Evolutionary conservation across 345 rosid species (phyloP), one percentile per base, ranked within the genome.

Genomic region (Excoecaria cochinchinensis): DNA sequence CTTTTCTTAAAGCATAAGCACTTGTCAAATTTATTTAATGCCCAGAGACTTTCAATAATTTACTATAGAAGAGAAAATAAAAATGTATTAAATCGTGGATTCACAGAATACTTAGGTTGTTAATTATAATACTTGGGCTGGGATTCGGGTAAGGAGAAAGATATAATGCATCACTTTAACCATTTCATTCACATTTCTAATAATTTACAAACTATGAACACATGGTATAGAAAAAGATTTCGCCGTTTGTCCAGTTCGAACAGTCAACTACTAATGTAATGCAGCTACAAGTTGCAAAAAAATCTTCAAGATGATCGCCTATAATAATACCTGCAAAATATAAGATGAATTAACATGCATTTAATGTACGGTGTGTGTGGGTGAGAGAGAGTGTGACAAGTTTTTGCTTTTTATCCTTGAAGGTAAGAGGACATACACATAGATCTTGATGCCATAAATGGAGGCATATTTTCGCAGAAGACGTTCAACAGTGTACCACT

Each of bases 401-500:
- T 39, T 39, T 64, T 40, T 17, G 13, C 4, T 16, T 8, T 19
- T 40, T 42, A 19, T 60, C 36, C 22, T 7, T 0, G 46, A 24
- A 62, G 25, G 25, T 44, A 31, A 56, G 62, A 58, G 74, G 69
- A 19, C 89, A 55, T 89, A 94, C 98, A 90, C 97, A 67, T 73
- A 89, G 65, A 94, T 90, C 75, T 82, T 84, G 67, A 90, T 80
- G 73, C 89, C 88, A 51, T 85, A 87, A 73, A 86, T 76, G 70
- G 97, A 76, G 6, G 97, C 90, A 78, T 89, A 92, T 86, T 94
- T 92, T 71, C 92, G 88, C 25, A 90, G 92, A 69, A 94, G 93
- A 24, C 96, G 97, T 78, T 94, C 97, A 72, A 91, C 87, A 0
- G 90, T 79, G 72, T 94, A 94, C 98, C 98, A 94, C 76, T 86